Conservation (phyloP, 1,284 basidiomycete species). For the Rhodotorula sp. region DNA sequence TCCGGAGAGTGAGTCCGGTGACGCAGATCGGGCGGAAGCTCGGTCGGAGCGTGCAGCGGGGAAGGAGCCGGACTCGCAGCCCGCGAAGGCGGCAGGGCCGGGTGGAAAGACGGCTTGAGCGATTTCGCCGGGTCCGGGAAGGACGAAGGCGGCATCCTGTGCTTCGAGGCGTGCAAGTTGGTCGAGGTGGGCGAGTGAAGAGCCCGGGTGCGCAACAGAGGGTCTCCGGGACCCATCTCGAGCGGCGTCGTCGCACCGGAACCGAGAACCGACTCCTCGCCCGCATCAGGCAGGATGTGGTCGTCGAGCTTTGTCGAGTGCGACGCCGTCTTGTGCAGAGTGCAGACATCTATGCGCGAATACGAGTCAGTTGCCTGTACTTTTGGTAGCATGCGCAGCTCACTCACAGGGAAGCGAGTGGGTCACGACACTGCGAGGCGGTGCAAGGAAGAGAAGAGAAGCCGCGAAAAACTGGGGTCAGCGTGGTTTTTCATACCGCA, state of each 20-base stretch:
- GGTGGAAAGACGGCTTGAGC: constrained; percentile 35
- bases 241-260: constrained; percentile 38
- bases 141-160: constrained; percentile 26
- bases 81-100: constrained; percentile 33
- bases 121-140: constrained; percentile 35
- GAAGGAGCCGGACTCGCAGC: constrained; percentile 33
- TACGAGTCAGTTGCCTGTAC: not conserved
- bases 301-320: constrained; percentile 32
- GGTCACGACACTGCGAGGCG: constrained; percentile 37
- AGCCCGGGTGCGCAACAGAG: constrained; percentile 31
- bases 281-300: constrained; percentile 24
- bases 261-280: constrained; percentile 26
- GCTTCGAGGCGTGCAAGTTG: constrained; percentile 12
- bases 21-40: not conserved
- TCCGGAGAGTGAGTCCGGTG: constrained; percentile 6
- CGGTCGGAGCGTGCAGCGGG: constrained; percentile 29
- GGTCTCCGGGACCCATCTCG: constrained; percentile 37
- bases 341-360: constrained; percentile 35
- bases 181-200: constrained; percentile 29
- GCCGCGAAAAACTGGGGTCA: not conserved
- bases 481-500: not conserved
- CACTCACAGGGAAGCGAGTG: constrained; percentile 39
- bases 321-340: constrained; percentile 34
- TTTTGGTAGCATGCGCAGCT: not conserved
- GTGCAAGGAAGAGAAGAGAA: not conserved